phyloP scores from a whole-genome alignment of 2,329 filamentous ascomycete species.

The Neonectria faginata region DNA sequence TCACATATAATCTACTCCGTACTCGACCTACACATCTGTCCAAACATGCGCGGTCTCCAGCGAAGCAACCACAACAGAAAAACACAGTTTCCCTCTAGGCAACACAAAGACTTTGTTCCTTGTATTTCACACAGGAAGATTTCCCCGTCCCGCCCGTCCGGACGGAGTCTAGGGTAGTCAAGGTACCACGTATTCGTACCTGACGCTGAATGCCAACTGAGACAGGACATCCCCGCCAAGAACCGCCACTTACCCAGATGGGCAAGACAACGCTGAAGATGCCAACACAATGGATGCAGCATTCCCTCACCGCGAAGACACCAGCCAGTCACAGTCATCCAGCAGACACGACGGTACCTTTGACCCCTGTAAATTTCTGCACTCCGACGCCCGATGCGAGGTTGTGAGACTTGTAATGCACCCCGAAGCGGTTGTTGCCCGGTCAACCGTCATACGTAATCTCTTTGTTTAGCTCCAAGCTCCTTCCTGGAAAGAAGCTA shows the following conservation, averaged over 20 bases:
- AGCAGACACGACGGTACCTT: constrained; percentile 17
- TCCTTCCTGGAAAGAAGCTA: constrained; percentile 19
- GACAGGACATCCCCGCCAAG: constrained; percentile 13
- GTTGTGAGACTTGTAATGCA: constrained; percentile 11
- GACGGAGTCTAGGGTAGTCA: constrained; percentile 8
- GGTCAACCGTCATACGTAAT: constrained; percentile 25
- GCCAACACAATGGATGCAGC: constrained; percentile 5
- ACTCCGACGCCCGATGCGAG: constrained; percentile 1
- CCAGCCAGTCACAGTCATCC: constrained; percentile 19
- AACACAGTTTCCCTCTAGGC: not conserved
- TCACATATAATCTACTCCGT: no score
- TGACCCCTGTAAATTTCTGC: constrained; percentile 5
- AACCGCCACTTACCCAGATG: not conserved
- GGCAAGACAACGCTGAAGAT: constrained; percentile 5
- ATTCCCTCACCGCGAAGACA: constrained; percentile 4
- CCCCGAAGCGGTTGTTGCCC: constrained; percentile 22
- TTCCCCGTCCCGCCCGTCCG: not conserved
- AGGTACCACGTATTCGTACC: not conserved
- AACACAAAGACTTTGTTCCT: not conserved
- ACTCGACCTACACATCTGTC: not conserved
- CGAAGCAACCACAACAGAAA: not conserved
- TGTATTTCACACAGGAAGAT: not conserved
- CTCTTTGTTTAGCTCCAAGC: constrained; percentile 32
- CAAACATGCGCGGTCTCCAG: not conserved
- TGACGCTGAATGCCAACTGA: not conserved